Conservation (phyloP, 768 basidiomycete species). For the Scleroderma citrinum region DNA sequence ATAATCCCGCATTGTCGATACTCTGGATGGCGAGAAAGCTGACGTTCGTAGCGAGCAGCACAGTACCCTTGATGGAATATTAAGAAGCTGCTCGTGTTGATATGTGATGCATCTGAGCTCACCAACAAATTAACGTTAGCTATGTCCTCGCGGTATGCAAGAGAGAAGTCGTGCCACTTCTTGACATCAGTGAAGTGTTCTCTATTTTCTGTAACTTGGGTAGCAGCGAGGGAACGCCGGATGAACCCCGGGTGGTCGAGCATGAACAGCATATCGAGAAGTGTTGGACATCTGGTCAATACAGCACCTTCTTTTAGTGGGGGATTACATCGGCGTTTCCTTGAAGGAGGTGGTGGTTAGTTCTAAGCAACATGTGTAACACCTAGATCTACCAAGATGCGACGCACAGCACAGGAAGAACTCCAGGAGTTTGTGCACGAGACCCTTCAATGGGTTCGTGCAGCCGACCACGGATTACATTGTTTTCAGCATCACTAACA, state of each 20-base stretch:
- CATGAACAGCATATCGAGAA: not conserved
- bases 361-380: too few species aligned
- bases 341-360: not conserved
- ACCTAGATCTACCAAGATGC: too few species aligned
- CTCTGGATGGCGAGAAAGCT: constrained; percentile 46
- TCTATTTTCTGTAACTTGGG: not conserved
- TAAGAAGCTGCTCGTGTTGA: not conserved
- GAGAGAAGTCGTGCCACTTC: not conserved
- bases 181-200: not conserved
- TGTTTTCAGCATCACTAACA: too few species aligned
- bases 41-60: constrained; percentile 47
- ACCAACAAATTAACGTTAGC: not conserved
- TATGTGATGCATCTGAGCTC: not conserved
- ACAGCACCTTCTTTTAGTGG: not conserved
- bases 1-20: constrained; percentile 11
- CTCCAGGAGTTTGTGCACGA: too few species aligned
- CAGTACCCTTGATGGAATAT: constrained; percentile 34
- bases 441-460: too few species aligned
- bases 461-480: too few species aligned
- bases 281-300: too few species aligned
- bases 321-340: not conserved
- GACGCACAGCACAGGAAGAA: too few species aligned
- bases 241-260: not conserved
- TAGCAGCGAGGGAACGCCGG: not conserved
- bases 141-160: not conserved